Base-by-base conservation (phyloP, 805 yeast genomes). In the Scheffersomyces spartinae region DNA sequence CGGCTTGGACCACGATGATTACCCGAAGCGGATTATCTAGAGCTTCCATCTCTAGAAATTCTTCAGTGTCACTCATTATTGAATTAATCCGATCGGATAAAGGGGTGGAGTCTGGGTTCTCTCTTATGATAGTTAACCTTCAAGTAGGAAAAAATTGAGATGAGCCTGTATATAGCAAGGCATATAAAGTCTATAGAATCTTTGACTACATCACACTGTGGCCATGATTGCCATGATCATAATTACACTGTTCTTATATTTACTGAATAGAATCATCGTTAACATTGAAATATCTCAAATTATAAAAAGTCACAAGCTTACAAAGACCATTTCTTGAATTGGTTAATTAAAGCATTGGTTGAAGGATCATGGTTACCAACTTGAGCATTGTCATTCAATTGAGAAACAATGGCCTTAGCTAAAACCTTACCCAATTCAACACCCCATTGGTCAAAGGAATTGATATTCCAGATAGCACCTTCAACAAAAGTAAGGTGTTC, bases 381-480 rank as follows among this genome's bases (percentile, higher is more conserved):
- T 28, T 61, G 56, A 23, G 54, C 49, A 16, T 61, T 45, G 49
- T 68, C 71, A 43, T 80, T 81, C 50, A 91, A 74, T 64, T 91
- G 96, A 45, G 71, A 71, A 45, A 93, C 88, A 48, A 91, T 88
- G 32, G 71, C 91, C 76, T 91, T 91, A 51, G 98, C 98, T 52
- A 91, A 74, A 27, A 80, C 93, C 67, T 91, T 91, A 56, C 98
- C 98, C 45, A 91, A 80, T 67, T 91, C 98, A 47, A 91, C 98
- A 61, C 98, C 98, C 95, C 97, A 91, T 69, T 91, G 98, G 68
- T 91, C 98, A 53, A 84, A 91, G 11, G 97, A 88, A 76, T 91
- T 91, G 68, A 91, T 86, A 73, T 93, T 91, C 98, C 98, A 88
- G 49, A 91, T 63, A 31, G 98, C 98, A 64, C 98, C 98, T 66